Evolutionary conservation across 352 stramenopile species (phyloP), one percentile per base, ranked within the genome.

Genomic region (Thalassiosira mediterranea): DNA sequence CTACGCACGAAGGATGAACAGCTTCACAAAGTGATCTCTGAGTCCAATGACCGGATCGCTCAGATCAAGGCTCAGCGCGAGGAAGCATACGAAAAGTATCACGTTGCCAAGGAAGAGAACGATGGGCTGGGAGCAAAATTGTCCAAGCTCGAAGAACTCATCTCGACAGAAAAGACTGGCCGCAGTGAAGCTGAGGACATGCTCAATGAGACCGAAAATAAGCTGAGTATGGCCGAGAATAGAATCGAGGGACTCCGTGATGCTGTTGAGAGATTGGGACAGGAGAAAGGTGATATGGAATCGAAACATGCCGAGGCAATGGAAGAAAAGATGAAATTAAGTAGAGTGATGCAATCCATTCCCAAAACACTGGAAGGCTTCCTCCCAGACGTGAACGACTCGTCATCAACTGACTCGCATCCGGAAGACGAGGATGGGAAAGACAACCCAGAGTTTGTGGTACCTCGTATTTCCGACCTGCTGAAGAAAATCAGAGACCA

Each of bases 1-100:
- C 0, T 61, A 17, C 32, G 57, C 3, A 21, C 8, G 1, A 81
- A 71, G 7, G 51, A 74, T 19, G 63, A 77, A 49, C 28, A 76
- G 32, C 46, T 70, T 5, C 1, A 44, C 11, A 32, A 59, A 29
- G 25, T 40, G 19, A n/a, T n/a, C n/a, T n/a, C n/a, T n/a, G n/a
- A n/a, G n/a, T n/a, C n/a, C n/a, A n/a, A n/a, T n/a, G n/a, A n/a
- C n/a, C n/a, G n/a, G n/a, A n/a, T n/a, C n/a, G n/a, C n/a, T n/a
- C n/a, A n/a, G n/a, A n/a, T n/a, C n/a, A n/a, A n/a, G n/a, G n/a
- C n/a, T n/a, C n/a, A n/a, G n/a, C 8, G 46, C n/a, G 17, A 47
- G 5, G 63, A 72, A 32, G 38, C 47, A 3, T 40, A 34, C 4
- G 48, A 65, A 11, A 31, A 64, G 29, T 19, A 13, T 2, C 10